phyloP scores from a whole-genome alignment of 768 basidiomycete genomes.

The Suillus paluster region DNA sequence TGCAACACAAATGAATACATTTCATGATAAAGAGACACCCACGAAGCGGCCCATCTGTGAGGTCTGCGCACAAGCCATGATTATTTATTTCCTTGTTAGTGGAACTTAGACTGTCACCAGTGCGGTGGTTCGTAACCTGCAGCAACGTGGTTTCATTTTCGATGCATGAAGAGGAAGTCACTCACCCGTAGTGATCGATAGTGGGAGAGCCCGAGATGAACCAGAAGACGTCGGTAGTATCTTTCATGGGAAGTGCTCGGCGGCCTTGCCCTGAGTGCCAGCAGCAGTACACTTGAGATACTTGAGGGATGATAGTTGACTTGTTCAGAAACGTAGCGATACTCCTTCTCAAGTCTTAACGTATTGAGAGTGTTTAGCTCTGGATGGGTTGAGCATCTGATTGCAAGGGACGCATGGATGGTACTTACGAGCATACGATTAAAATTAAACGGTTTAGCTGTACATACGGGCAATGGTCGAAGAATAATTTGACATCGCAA shows the following conservation, averaged over 20 bases:
- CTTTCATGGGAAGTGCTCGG: conserved; percentile 95
- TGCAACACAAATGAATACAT: too few species aligned
- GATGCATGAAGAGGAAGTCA: conserved; percentile 22
- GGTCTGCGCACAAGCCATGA: too few species aligned
- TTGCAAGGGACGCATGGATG: neutral
- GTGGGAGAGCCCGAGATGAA: conserved; percentile 90
- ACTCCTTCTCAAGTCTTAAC: conserved; percentile 85
- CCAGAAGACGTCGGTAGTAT: conserved; percentile 87
- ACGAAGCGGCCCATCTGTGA: too few species aligned
- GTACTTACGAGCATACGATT: conserved; percentile 85
- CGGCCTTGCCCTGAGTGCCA: conserved; percentile 53
- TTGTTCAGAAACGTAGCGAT: conserved; percentile 94
- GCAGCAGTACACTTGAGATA: conserved; percentile 68
- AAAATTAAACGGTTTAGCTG: conserved; percentile 97
- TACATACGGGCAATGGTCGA: conserved; percentile 96
- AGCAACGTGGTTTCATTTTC: conserved; percentile 7
- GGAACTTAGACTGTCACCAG: too few species aligned
- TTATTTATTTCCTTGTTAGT: too few species aligned
- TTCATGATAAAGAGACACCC: too few species aligned
- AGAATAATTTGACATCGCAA: conserved; percentile 98
- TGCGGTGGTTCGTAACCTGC: conserved; percentile 87
- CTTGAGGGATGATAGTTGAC: conserved; percentile 98
- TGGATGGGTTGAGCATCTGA: conserved; percentile 31
- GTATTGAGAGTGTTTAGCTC: conserved; percentile 94
- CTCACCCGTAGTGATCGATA: conserved; percentile 93